Percentiles rank a stretch among this genome's conserved stretches.
Conservation (phyloP, 2,329 filamentous ascomycete genomes). For the Thyridium curvatum region DNA sequence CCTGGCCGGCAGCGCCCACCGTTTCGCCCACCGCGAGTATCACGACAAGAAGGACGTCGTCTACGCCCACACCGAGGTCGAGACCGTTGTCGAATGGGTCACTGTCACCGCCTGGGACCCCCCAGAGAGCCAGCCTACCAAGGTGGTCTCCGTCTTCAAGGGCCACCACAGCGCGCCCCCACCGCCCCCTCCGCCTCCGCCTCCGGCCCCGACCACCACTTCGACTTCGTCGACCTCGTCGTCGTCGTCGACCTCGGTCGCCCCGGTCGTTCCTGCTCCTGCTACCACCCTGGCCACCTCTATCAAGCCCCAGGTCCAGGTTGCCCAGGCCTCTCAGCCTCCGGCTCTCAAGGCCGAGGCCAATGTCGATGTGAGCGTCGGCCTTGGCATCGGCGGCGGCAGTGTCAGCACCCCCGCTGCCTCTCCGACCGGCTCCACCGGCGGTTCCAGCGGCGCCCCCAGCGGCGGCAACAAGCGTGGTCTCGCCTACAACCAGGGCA, state of each 20-base stretch:
- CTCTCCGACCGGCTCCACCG: slow-evolving; percentile 8
- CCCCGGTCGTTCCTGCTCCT: slow-evolving; percentile 13
- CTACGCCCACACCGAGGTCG: slow-evolving; percentile 23
- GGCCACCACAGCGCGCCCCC: slow-evolving; percentile 7
- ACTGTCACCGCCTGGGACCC: slow-evolving; percentile 34
- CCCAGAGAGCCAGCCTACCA: slow-evolving; percentile 4
- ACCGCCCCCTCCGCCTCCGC: no score
- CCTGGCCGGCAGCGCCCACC: slow-evolving; percentile 34
- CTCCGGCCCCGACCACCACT: slow-evolving; percentile 4
- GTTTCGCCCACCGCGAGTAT: slow-evolving; percentile 27
- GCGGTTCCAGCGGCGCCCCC: slow-evolving; percentile 14
- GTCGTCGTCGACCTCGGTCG: slow-evolving; percentile 2
- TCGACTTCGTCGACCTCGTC: slow-evolving; percentile 3
- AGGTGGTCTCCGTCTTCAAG: slow-evolving; percentile 11
- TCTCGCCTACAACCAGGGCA: slow-evolving; percentile 58
- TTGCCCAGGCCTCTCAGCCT: slow-evolving; percentile 1
- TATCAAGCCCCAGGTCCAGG: no score
- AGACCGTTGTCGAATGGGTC: slow-evolving; percentile 29
- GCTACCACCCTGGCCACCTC: slow-evolving; percentile 1
- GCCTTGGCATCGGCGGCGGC: slow-evolving; percentile 8
- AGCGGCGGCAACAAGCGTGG: slow-evolving; percentile 50
- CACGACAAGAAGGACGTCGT: slow-evolving; percentile 26
- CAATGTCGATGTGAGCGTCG: slow-evolving; percentile 2
- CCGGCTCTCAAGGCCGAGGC: slow-evolving; percentile 2
- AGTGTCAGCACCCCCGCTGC: slow-evolving; percentile 9